Evolutionary conservation across 257 asterid species (phyloP).

Genomic region (Nicotiana paniculata): DNA sequence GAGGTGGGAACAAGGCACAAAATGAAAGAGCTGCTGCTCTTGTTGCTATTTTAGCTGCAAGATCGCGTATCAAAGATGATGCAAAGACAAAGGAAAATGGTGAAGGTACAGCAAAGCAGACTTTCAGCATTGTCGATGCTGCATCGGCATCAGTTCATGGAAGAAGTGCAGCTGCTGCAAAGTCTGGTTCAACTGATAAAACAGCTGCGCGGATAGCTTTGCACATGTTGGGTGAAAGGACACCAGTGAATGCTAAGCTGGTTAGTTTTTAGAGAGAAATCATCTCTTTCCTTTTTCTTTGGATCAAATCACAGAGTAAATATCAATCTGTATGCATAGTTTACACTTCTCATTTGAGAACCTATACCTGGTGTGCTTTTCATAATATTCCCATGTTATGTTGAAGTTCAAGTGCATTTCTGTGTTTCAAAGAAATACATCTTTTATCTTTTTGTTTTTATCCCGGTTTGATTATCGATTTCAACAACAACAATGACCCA

Average conservation of each 20-base stretch:
- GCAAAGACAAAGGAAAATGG: constrained; percentile 31
- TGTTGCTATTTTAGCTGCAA: constrained; percentile 75
- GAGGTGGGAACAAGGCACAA: constrained; percentile 94
- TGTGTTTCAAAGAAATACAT: neutral
- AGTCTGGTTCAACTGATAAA: constrained; percentile 69
- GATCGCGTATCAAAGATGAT: constrained; percentile 84
- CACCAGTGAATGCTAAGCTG: constrained; percentile 84
- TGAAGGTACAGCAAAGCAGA: constrained; percentile 45
- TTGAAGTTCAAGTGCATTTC: neutral
- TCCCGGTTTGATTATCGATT: neutral
- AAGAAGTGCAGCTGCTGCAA: constrained; percentile 97
- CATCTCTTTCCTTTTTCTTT: neutral
- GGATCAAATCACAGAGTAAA: neutral
- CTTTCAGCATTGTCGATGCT: constrained; percentile 91
- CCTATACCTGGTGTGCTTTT: neutral
- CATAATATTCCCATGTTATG: neutral
- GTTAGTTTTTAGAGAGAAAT: constrained; percentile 40
- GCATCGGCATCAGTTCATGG: constrained; percentile 99
- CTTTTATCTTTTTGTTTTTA: neutral
- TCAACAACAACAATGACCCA: too few relatives aligned
- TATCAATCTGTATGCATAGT: neutral
- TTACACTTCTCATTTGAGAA: neutral
- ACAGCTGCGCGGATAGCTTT: constrained; percentile 95
- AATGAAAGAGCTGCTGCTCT: constrained; percentile 89
- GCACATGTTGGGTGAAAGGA: constrained; percentile 98